phyloP scores from a whole-genome alignment of 805 yeast genomes.

The Starmerella floricola region DNA sequence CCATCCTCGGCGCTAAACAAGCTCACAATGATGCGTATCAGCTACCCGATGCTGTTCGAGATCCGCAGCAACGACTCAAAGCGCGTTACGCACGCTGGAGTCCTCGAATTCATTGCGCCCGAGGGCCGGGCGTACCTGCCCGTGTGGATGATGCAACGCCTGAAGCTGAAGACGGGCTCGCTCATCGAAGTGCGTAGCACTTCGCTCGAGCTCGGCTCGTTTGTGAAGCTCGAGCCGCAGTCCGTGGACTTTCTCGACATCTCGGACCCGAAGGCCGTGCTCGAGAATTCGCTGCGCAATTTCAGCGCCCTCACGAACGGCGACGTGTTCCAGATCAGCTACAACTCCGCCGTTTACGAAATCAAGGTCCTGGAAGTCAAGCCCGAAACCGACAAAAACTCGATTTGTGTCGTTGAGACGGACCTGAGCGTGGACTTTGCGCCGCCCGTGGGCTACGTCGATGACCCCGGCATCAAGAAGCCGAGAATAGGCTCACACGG shows the following conservation, averaged over 20 bases:
- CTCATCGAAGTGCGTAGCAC: slow-evolving; percentile 56
- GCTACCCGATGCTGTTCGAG: slow-evolving; percentile 93
- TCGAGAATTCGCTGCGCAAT: slow-evolving; percentile 81
- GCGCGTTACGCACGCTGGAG: slow-evolving; percentile 75
- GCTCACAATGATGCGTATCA: slow-evolving; percentile 73
- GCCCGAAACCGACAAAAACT: slow-evolving; percentile 52
- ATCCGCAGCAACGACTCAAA: slow-evolving; percentile 36
- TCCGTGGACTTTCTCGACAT: slow-evolving; percentile 86
- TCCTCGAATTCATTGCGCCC: slow-evolving; percentile 89
- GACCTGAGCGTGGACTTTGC: slow-evolving; percentile 96
- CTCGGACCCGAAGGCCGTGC: slow-evolving; percentile 89
- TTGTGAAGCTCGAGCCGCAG: slow-evolving; percentile 92
- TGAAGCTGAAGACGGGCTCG: slow-evolving; percentile 66
- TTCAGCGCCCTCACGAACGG: slow-evolving; percentile 76
- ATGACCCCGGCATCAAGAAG: slow-evolving; percentile 38
- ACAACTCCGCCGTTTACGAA: slow-evolving; percentile 65
- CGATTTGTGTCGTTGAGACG: slow-evolving; percentile 92
- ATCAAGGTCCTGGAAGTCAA: slow-evolving; percentile 79
- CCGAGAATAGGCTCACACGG: slow-evolving; percentile 4
- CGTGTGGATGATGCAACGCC: slow-evolving; percentile 86
- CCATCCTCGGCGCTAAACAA: slow-evolving; percentile 89
- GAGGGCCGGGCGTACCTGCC: slow-evolving; percentile 94
- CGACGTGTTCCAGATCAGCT: slow-evolving; percentile 74
- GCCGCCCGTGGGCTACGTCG: slow-evolving; percentile 97
- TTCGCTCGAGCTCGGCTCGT: slow-evolving; percentile 73